Evolutionary conservation across 2,329 filamentous ascomycete genomes (phyloP).

Genomic region (Colletotrichum higginsianum): DNA sequence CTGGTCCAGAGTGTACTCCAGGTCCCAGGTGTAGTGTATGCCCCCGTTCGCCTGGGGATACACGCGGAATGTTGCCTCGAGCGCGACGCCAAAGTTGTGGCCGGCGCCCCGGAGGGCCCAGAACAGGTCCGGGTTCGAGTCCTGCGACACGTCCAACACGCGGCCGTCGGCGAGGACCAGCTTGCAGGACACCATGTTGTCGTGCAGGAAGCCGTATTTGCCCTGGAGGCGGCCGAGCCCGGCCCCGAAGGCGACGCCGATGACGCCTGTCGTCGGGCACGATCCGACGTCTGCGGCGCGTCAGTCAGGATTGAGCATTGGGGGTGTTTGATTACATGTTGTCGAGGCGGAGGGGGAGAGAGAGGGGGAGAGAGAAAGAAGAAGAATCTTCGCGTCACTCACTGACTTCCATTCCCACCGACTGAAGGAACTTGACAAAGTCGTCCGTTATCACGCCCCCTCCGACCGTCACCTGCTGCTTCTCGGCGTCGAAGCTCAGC

Average conservation of each 20-base stretch:
- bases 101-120: constrained; percentile 67
- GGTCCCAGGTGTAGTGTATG: constrained; percentile 46
- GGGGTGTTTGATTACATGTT: no score
- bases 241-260: constrained; percentile 50
- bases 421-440: constrained; percentile 33
- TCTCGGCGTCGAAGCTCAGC: constrained; percentile 41
- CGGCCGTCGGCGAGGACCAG: constrained; percentile 48
- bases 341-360: no score
- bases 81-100: constrained; percentile 65
- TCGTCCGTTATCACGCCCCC: constrained; percentile 30
- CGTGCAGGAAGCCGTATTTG: constrained; percentile 45
- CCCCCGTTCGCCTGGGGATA: constrained; percentile 50
- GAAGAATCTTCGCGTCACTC: background rate
- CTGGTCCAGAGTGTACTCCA: constrained; percentile 47
- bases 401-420: constrained; percentile 37
- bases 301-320: background rate
- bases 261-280: constrained; percentile 46
- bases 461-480: constrained; percentile 18
- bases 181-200: constrained; percentile 52
- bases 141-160: constrained; percentile 45
- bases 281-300: constrained; percentile 16
- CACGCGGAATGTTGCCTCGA: constrained; percentile 60
- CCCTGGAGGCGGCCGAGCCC: constrained; percentile 50
- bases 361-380: no score
- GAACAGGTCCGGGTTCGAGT: constrained; percentile 56